These are phyloP conservation scores for Madurella mycetomatis DNA, from an alignment of 2,329 filamentous ascomycete species.

Conservation along the genomic window DNA sequence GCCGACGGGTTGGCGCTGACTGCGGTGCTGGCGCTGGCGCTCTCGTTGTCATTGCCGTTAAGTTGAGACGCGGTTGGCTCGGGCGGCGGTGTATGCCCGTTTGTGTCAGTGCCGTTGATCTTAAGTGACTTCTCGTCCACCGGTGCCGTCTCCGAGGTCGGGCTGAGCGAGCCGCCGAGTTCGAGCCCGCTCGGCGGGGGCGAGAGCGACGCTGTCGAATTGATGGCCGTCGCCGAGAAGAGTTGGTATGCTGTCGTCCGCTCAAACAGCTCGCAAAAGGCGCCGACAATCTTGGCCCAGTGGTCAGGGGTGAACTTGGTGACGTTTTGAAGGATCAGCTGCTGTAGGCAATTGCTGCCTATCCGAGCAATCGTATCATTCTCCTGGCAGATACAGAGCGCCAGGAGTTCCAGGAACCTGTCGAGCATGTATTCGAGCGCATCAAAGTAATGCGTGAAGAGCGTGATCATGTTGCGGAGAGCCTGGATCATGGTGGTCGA, in stretches of 20 bases:
- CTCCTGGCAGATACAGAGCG: conserved; percentile 96
- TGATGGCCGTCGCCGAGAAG: conserved; percentile 73
- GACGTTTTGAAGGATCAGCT: conserved; percentile 94
- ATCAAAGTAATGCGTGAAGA: conserved; percentile 98
- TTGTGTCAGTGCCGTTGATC: conserved; percentile 52
- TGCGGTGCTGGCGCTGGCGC: conserved; percentile 15
- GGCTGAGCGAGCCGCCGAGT: conserved; percentile 43
- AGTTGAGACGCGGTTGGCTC: conserved; percentile 30
- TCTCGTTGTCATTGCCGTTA: conserved; percentile 19
- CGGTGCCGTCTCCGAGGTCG: conserved; percentile 35
- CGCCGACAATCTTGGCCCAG: conserved; percentile 91
- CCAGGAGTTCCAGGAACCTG: conserved; percentile 89
- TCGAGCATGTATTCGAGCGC: conserved; percentile 96
- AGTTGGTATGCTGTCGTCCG: conserved; percentile 91
- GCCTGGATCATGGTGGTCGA: conserved; percentile 99
- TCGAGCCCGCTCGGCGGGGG: conserved; percentile 51
- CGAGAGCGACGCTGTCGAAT: conserved; percentile 48
- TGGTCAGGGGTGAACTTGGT: conserved; percentile 82
- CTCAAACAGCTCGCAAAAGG: conserved; percentile 94
- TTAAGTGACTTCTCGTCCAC: conserved; percentile 55
- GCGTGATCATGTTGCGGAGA: conserved; percentile 93
- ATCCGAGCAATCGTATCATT: conserved; percentile 98
- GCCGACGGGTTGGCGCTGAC: conserved; percentile 22
- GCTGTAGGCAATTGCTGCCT: conserved; percentile 95
- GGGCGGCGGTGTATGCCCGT: conserved; percentile 32